These are phyloP conservation scores for Phaeosphaeriaceae sp. DNA, from an alignment of 2,329 filamentous ascomycete species.

Conservation along the genomic window DNA sequence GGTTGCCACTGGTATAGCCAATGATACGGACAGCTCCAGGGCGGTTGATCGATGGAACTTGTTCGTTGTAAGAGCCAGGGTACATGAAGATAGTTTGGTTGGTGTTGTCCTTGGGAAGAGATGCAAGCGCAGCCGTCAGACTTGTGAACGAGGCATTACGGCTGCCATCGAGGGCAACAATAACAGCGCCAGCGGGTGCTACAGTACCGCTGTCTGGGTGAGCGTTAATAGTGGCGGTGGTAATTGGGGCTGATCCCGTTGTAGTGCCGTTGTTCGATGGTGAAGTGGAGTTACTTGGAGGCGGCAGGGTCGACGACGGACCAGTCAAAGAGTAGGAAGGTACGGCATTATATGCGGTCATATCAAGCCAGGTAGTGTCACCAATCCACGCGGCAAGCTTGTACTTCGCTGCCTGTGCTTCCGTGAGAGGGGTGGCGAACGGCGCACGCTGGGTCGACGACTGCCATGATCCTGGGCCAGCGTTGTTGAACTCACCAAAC, in stretches of 20 bases:
- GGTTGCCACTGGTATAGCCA: slow-evolving; percentile 61
- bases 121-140: slow-evolving; percentile 45
- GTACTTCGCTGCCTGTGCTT: slow-evolving; percentile 45
- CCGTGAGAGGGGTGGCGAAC: slow-evolving; percentile 48
- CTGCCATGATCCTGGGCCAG: slow-evolving; percentile 42
- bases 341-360: slow-evolving; percentile 48
- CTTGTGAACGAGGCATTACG: slow-evolving; percentile 42
- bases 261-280: not conserved
- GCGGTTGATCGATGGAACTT: slow-evolving; percentile 59
- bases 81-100: slow-evolving; percentile 67
- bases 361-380: slow-evolving; percentile 53
- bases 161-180: slow-evolving; percentile 49
- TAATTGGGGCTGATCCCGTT: slow-evolving; percentile 19
- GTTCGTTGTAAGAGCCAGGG: slow-evolving; percentile 64
- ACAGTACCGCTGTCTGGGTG: slow-evolving; percentile 52
- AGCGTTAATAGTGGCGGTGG: slow-evolving; percentile 40
- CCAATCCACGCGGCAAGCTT: slow-evolving; percentile 49
- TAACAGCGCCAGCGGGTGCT: slow-evolving; percentile 51
- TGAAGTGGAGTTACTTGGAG: slow-evolving; percentile 17
- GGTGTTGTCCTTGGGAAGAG: slow-evolving; percentile 43
- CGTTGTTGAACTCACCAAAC: slow-evolving; percentile 46
- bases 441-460: slow-evolving; percentile 37
- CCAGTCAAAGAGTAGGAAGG: slow-evolving; percentile 33
- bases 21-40: slow-evolving; percentile 61
- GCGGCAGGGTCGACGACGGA: slow-evolving; percentile 5